phyloP scores from a whole-genome alignment of 2,329 filamentous ascomycete species.

The Bimuria novae-zelandiae region DNA sequence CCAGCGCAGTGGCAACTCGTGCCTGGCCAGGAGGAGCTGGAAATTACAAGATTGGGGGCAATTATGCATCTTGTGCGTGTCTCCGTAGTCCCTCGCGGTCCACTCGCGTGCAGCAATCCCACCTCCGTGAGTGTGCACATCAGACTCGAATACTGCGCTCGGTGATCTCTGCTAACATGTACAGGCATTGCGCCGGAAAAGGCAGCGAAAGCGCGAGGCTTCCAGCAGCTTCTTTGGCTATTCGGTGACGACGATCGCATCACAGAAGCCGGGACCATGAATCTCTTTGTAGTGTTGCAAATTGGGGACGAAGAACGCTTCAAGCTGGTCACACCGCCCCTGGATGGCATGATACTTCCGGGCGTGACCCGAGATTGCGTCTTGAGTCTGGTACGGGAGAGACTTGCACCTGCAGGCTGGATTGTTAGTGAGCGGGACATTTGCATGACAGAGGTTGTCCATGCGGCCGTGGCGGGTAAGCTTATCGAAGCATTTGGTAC shows the following conservation, averaged over 20 bases:
- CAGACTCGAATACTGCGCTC: background rate
- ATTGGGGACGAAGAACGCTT: background rate
- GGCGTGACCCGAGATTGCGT: constrained; percentile 3
- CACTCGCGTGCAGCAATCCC: background rate
- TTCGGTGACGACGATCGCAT: constrained; percentile 1
- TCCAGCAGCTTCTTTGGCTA: constrained; percentile 3
- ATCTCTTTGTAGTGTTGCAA: constrained; percentile 1
- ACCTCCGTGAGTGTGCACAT: too few species aligned
- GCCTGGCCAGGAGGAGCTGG: constrained; percentile 1
- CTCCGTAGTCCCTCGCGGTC: background rate
- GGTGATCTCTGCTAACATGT: background rate
- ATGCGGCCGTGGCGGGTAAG: background rate
- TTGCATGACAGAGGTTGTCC: background rate
- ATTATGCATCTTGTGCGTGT: constrained; percentile 1
- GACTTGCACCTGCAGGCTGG: background rate
- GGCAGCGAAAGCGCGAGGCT: background rate
- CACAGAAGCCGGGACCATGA: constrained; percentile 4
- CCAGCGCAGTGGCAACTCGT: background rate
- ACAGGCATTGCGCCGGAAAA: background rate
- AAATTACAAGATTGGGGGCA: background rate
- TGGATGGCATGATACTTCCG: constrained; percentile 3
- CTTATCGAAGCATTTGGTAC: background rate
- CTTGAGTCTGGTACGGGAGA: background rate
- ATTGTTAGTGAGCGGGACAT: background rate
- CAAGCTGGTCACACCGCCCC: background rate